Conservation (phyloP, 345 rosid species). For the Psidium guajava region DNA sequence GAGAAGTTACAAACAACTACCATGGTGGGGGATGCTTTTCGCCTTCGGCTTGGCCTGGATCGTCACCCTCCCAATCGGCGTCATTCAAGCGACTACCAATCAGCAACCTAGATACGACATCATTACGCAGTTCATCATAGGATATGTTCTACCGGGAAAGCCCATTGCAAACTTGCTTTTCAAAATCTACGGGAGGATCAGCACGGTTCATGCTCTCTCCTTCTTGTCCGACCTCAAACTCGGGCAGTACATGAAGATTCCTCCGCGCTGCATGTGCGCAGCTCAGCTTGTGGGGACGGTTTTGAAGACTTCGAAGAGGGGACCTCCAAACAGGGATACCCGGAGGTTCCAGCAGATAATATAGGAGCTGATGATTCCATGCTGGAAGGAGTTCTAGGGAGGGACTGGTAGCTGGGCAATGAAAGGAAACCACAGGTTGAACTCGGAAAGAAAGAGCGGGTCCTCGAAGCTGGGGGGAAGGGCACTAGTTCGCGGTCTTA, state of each 20-base stretch:
- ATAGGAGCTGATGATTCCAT: no score
- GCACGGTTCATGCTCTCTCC: conserved; percentile 92
- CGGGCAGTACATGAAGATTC: conserved; percentile 98
- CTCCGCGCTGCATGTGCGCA: conserved; percentile 91
- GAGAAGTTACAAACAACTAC: conserved; percentile 74
- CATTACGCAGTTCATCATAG: conserved; percentile 94
- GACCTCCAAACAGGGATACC: no score
- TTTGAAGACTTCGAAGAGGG: no score
- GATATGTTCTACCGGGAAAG: conserved; percentile 79
- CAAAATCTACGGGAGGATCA: conserved; percentile 94
- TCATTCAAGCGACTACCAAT: conserved; percentile 98
- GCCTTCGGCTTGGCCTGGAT: conserved; percentile 81
- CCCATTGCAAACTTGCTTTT: conserved; percentile 93
- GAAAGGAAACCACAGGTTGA: no score
- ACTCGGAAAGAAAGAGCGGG: no score
- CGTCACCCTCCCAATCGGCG: conserved; percentile 95
- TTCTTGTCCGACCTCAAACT: conserved; percentile 97
- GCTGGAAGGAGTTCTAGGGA: no score
- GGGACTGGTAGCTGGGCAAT: no score
- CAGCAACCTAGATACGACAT: conserved; percentile 99
- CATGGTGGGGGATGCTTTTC: conserved; percentile 95
- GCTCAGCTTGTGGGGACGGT: no score
- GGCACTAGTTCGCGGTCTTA: no score
- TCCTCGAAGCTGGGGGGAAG: no score
- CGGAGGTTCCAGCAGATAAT: no score